Conservation (phyloP, 1,284 basidiomycete species). For the Baeospora myosura region DNA sequence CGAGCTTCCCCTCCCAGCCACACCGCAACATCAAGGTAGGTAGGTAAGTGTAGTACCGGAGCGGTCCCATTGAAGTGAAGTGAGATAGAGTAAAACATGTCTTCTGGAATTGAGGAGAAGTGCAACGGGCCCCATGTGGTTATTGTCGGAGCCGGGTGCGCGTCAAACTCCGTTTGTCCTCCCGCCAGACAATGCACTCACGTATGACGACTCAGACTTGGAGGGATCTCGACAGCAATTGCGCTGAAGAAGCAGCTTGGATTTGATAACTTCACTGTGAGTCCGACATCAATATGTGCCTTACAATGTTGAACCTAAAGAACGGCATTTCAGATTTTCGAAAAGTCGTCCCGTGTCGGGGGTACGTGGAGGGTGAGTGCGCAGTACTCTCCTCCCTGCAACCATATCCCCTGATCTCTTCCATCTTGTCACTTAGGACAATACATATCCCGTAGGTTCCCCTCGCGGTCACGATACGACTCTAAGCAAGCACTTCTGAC, state of each 20-base stretch:
- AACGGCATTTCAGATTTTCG: constrained; percentile 35
- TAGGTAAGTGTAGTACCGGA: constrained; percentile 2
- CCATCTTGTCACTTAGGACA: constrained; percentile 28
- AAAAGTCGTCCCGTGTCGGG: constrained; percentile 36
- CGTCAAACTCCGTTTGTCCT: constrained; percentile 10
- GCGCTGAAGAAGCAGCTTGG: constrained; percentile 35
- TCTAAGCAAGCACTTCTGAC: neutral
- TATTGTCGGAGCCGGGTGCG: constrained; percentile 46
- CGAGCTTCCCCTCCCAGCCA: too few species aligned
- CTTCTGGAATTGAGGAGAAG: too few species aligned
- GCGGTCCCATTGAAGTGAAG: too few species aligned
- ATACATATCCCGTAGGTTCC: constrained; percentile 34
- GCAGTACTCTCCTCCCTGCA: constrained; percentile 1
- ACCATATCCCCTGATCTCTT: neutral
- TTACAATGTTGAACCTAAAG: neutral
- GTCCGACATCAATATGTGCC: constrained; percentile 11
- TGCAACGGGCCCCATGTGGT: constrained; percentile 26
- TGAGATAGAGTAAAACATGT: neutral
- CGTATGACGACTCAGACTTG: constrained; percentile 20
- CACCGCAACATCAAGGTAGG: too few species aligned
- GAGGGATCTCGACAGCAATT: constrained; percentile 42
- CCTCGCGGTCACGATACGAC: neutral
- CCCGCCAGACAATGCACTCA: neutral
- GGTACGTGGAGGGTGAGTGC: constrained; percentile 46
- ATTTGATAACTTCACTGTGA: constrained; percentile 40